Conservation (phyloP, 768 basidiomycete species). For the Tephrocybe sp. region DNA sequence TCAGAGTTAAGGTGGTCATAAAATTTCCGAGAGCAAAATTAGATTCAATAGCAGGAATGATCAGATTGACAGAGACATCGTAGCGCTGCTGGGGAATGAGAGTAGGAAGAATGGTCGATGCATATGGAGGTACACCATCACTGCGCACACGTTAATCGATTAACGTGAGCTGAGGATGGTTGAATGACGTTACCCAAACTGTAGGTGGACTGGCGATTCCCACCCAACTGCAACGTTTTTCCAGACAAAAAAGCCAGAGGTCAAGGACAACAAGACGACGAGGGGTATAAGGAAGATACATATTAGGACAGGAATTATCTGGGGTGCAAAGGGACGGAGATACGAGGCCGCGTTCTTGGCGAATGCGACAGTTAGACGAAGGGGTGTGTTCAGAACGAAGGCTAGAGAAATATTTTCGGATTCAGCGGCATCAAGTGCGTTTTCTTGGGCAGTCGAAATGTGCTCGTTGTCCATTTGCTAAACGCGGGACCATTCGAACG, state of each 20-base stretch:
- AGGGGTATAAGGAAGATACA: slow-evolving; percentile 63
- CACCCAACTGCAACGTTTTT: slow-evolving; percentile 66
- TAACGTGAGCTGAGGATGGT: too few relatives aligned
- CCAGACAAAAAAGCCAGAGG: slow-evolving; percentile 77
- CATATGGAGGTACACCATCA: slow-evolving; percentile 64
- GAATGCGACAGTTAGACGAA: slow-evolving; percentile 14
- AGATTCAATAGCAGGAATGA: slow-evolving; percentile 60
- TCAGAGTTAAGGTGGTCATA: slow-evolving; percentile 67
- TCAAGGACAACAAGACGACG: slow-evolving; percentile 54
- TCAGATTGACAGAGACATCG: slow-evolving; percentile 64
- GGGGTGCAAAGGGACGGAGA: slow-evolving; percentile 54
- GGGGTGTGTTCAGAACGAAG: slow-evolving; percentile 12
- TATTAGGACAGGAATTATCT: slow-evolving; percentile 63
- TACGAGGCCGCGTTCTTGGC: slow-evolving; percentile 25
- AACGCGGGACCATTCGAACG: slow-evolving; percentile 4
- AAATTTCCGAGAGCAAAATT: slow-evolving; percentile 82
- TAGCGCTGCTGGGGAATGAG: slow-evolving; percentile 68
- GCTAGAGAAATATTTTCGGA: slow-evolving; percentile 9
- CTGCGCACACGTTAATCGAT: too few relatives aligned
- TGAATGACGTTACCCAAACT: slow-evolving; percentile 62
- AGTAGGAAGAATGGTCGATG: slow-evolving; percentile 46
- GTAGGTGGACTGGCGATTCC: slow-evolving; percentile 65
- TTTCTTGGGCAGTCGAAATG: slow-evolving; percentile 16
- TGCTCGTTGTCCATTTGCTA: slow-evolving; percentile 18
- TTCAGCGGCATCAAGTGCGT: not conserved